Evolutionary conservation across 2,329 filamentous ascomycete species (phyloP).

Genomic region (Exophiala phaeomuriformis): DNA sequence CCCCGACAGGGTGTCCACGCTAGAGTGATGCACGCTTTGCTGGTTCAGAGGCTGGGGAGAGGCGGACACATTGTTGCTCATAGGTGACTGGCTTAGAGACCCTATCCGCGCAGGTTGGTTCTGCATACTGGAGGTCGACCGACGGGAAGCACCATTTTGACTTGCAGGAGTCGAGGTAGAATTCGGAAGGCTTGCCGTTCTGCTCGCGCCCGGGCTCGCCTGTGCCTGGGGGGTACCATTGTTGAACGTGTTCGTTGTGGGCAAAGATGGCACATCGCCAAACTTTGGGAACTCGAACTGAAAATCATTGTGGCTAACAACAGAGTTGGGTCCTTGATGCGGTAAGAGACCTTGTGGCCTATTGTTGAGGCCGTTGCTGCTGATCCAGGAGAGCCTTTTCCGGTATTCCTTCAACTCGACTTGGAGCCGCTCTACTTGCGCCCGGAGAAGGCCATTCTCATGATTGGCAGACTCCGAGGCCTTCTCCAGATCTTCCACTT

Average conservation of each 20-base stretch:
- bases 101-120: constrained; percentile 14
- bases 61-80: constrained; percentile 13
- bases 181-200: constrained; percentile 8
- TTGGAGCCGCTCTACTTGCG: constrained; percentile 83
- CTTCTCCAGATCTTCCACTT: constrained; percentile 63
- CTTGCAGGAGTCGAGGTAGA: constrained; percentile 2
- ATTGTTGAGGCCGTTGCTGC: constrained; percentile 37
- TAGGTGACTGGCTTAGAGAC: constrained; percentile 23
- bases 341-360: constrained; percentile 36
- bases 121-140: constrained; percentile 17
- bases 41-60: constrained; percentile 20
- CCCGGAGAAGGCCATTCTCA: constrained; percentile 75
- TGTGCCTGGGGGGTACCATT: constrained; percentile 5
- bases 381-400: constrained; percentile 66
- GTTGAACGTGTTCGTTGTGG: constrained; percentile 15
- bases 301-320: constrained; percentile 64
- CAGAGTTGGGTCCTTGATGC: constrained; percentile 44
- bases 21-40: constrained; percentile 14
- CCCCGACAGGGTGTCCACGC: constrained; percentile 44
- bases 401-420: constrained; percentile 83
- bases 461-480: constrained; percentile 72
- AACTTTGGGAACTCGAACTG: constrained; percentile 96
- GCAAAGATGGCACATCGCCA: constrained; percentile 55
- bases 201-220: constrained; percentile 3
- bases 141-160: constrained; percentile 7